These are phyloP conservation scores for Mycoemilia scoparia DNA, from an alignment of 192 early-diverging fungal genomes.

Conservation along the genomic window DNA sequence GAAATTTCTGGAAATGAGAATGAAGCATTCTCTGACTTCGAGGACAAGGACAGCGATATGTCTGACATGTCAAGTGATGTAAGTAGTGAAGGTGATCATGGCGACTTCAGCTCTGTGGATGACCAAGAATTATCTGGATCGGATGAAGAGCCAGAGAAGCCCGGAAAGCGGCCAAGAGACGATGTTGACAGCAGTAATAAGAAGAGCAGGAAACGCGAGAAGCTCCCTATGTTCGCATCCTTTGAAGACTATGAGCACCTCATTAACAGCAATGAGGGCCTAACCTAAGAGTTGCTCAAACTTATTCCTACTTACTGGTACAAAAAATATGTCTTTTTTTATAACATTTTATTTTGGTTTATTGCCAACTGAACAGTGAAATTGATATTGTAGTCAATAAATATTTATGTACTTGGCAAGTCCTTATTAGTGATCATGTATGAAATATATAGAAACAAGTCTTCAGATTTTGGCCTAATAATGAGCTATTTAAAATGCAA, in stretches of 20 bases:
- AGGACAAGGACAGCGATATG: constrained; percentile 9
- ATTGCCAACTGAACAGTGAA: too few species aligned
- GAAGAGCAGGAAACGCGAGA: constrained; percentile 31
- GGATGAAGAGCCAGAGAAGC: constrained; percentile 2
- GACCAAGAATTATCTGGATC: constrained; percentile 19
- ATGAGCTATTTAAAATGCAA: too few species aligned
- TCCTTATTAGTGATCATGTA: too few species aligned
- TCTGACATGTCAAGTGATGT: too few species aligned
- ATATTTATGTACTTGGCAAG: too few species aligned
- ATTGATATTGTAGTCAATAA: too few species aligned
- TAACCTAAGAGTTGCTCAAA: constrained; percentile 10
- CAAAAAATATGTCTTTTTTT: not conserved
- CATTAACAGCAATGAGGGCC: constrained; percentile 21
- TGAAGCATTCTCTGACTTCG: constrained; percentile 6
- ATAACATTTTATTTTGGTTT: not conserved
- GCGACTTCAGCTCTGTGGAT: constrained; percentile 5
- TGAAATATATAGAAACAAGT: too few species aligned
- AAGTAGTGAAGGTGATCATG: constrained; percentile 1
- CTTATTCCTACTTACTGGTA: not conserved
- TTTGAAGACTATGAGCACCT: constrained; percentile 48
- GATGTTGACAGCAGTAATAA: constrained; percentile 9
- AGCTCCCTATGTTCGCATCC: constrained; percentile 48
- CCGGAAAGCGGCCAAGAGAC: constrained; percentile 9
- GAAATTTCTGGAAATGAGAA: too few species aligned
- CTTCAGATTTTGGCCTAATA: too few species aligned